Base-by-base conservation (phyloP, 2,329 filamentous ascomycete species). In the Dryadomyces quercus-mongolicae region DNA sequence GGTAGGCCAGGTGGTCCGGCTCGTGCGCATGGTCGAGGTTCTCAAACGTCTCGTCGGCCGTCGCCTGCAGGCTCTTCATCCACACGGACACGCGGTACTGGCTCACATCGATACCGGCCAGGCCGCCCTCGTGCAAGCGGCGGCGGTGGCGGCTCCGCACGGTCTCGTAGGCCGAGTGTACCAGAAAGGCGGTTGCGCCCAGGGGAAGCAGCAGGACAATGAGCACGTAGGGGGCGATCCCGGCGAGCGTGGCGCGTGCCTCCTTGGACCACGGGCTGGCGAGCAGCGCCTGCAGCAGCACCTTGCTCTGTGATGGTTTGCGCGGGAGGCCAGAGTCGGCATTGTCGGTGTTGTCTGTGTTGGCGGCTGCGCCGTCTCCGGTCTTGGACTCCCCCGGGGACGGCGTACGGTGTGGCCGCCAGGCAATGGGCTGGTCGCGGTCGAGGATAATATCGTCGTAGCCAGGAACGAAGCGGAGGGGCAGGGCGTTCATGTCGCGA, bases 371-470 rank as follows among this genome's bases (percentile, higher is more conserved):
- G n/a, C n/a, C n/a, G n/a, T n/a, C n/a, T n/a, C 5, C 51, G 20
- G 15, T 21, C 10, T 6, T n/a, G 34, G n/a, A 18, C 4, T 3
- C 7, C 46, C n/a, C 46, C 8, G 40, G 15, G 12, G 42, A 7
- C 42, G 42, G n/a, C 42, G 40, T 8, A 56, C 42, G 9, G 42
- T 48, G 31, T 10, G 15, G n/a, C 13, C 10, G 38, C 20, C 54
- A 44, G 21, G 44, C 53, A 13, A 86, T 72, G 0, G 88, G 86
- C 47, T 80, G 69, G 2, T 71, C 65, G 0, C 80, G 77, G 60
- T 96, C 85, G 18, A 97, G 69, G 21, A 97, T 75, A 9, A 94
- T 82, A 51, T 85, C 75, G 43, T 84, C 81, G 61, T 88, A 92
- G 22, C 84, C 88, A 38, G 81, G 70, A 1, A 92, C 66, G 62